Conservation (phyloP, 2,329 filamentous ascomycete genomes). For the Neofusicoccum parvum region DNA sequence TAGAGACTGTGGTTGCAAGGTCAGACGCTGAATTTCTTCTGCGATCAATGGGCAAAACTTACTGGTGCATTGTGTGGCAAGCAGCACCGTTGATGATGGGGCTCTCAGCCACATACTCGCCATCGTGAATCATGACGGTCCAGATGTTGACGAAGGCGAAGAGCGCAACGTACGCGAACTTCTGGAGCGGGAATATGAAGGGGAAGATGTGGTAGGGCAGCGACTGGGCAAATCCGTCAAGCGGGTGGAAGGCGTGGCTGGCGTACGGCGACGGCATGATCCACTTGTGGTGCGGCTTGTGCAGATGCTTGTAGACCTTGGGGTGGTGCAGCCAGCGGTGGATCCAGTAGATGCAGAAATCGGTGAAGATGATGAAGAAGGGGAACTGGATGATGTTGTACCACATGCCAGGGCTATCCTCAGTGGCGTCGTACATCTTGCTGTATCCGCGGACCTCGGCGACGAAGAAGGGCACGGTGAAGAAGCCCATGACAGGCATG, state of each 20-base stretch:
- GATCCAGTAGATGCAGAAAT: conserved; percentile 89
- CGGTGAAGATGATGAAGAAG: conserved; percentile 84
- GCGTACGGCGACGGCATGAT: conserved; percentile 97
- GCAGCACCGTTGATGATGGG: conserved; percentile 93
- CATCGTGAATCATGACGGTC: conserved; percentile 95
- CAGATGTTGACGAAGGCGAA: conserved; percentile 96
- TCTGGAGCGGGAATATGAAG: conserved; percentile 89
- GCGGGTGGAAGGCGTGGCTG: conserved; percentile 89
- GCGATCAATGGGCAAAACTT: conserved; percentile 55
- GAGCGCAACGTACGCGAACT: conserved; percentile 80
- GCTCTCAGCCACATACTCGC: conserved; percentile 88
- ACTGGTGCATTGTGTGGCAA: conserved; percentile 88
- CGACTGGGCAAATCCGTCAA: conserved; percentile 88
- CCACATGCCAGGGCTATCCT: conserved; percentile 73
- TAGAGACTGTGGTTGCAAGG: conserved; percentile 21
- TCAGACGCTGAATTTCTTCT: background rate
- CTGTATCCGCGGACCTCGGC: conserved; percentile 81
- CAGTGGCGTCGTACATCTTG: conserved; percentile 81
- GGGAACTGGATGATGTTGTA: conserved; percentile 86
- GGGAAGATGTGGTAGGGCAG: conserved; percentile 92
- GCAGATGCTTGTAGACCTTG: conserved; percentile 78
- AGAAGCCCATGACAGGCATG: conserved; percentile 79
- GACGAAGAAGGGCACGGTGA: conserved; percentile 81
- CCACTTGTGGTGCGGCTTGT: conserved; percentile 99
- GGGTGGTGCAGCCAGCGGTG: conserved; percentile 85